Evolutionary conservation across 2,329 filamentous ascomycete genomes (phyloP), one percentile per base, ranked within the genome.

Genomic region (Pseudocercospora cruenta): DNA sequence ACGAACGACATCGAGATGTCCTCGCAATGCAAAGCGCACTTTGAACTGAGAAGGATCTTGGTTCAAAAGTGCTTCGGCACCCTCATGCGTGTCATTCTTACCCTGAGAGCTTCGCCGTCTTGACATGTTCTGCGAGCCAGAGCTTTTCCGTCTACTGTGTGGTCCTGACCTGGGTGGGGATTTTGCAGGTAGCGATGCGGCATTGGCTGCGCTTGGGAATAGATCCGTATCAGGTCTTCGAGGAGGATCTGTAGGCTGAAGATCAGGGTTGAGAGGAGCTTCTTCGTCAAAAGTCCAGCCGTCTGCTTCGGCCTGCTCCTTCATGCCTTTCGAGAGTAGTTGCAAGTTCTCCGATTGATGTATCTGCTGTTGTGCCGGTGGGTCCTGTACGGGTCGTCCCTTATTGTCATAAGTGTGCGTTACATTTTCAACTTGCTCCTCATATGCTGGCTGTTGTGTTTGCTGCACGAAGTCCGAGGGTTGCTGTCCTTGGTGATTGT

Each of bases 241-340:
- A 10, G 88, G 80, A 74, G 83, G 80, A 62, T 85, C 84, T 59
- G 83, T 81, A 1, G 82, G 74, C 39, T 65, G 64, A 39, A 58
- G 55, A n/a, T 69, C 67, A 12, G 86, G 80, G n/a, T 88, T 87
- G 39, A 81, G 73, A n/a, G 85, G 82, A 14, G 69, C 65, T 8
- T 88, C 85, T 65, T 97, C 93, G 62, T 94, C 92, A 72, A 99
- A 99, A 74, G 96, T 94, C 95, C 95, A 99, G 8, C 87, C 92
- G 74, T 97, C 94, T 0, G 81, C 67, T 74, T 89, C 61, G 39
- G 66, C 43, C 31, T 58, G 55, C 55, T 58, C 55, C 19, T 58
- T 58, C 55, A 58, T 58, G 31, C 55, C 31, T 58, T 58, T 58
- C 16, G 55, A 39, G 33, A 58, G 55, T 43, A 58, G n/a, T 4